A percentile compares a stretch with the other conserved stretches of the same genome.
These are phyloP conservation scores for Dendrocalamus sinicus DNA, from an alignment of 176 grass and related monocot genomes.

Conservation along the genomic window DNA sequence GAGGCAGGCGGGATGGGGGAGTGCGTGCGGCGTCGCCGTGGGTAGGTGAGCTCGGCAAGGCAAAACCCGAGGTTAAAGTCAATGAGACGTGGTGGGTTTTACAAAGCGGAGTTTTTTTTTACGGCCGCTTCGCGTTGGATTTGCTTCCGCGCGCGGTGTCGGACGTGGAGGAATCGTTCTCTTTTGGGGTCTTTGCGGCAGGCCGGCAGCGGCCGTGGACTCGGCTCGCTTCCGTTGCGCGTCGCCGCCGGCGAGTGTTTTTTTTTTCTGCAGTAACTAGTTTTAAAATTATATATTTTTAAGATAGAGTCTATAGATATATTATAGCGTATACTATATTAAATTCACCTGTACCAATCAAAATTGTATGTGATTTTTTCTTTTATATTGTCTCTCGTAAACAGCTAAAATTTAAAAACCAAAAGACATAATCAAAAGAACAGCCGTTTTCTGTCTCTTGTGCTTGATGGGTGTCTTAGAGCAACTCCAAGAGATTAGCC, in stretches of 20 bases:
- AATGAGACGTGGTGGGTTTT: slow-evolving; percentile 35
- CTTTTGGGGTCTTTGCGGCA: neutral
- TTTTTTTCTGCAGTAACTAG: too few species aligned
- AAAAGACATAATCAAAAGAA: too few species aligned
- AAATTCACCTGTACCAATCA: fast-evolving
- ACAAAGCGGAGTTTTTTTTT: neutral
- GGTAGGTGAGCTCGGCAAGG: neutral
- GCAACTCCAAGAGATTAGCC: too few species aligned
- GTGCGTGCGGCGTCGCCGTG: neutral
- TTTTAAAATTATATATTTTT: too few species aligned
- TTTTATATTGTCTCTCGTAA: fast-evolving
- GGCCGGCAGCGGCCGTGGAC: slow-evolving; percentile 43
- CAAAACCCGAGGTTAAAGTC: slow-evolving; percentile 12
- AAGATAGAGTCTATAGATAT: too few species aligned
- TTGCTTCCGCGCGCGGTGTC: slow-evolving; percentile 20
- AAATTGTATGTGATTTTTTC: too few species aligned
- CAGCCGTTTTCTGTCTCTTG: neutral
- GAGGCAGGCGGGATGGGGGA: neutral
- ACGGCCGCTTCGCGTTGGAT: slow-evolving; percentile 18
- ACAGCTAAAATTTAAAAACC: too few species aligned
- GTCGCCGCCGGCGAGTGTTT: too few species aligned
- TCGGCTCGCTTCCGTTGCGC: neutral
- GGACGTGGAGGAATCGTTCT: slow-evolving; percentile 21
- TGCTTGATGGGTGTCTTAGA: neutral
- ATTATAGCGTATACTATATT: too few species aligned